These are phyloP conservation scores for Panus rudis DNA, from an alignment of 768 basidiomycete genomes.

Conservation along the genomic window DNA sequence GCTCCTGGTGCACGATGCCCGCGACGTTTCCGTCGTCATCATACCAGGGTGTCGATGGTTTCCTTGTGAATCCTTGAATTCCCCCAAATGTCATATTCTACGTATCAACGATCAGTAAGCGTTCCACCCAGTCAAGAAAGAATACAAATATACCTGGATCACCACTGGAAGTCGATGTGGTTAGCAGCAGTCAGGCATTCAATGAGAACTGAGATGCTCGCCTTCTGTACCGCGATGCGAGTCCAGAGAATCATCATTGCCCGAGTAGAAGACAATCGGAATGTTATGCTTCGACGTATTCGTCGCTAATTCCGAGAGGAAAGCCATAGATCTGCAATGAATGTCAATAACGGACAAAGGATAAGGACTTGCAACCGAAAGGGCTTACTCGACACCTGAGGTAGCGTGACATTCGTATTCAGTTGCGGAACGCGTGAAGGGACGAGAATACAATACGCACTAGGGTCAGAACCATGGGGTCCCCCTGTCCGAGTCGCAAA, in stretches of 20 bases:
- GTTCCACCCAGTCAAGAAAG: neutral
- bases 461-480: slow-evolving; percentile 5
- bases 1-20: slow-evolving; percentile 70
- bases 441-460: too few species aligned
- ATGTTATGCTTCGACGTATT: slow-evolving; percentile 50
- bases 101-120: neutral
- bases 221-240: slow-evolving; percentile 58
- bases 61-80: slow-evolving; percentile 65
- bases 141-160: slow-evolving; percentile 6
- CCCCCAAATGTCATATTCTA: slow-evolving; percentile 78
- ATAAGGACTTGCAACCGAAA: neutral
- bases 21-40: slow-evolving; percentile 52
- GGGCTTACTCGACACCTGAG: slow-evolving; percentile 25
- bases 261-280: slow-evolving; percentile 53
- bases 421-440: too few species aligned
- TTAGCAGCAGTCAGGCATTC: neutral
- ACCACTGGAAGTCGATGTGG: slow-evolving; percentile 13
- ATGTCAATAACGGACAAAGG: neutral
- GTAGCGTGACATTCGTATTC: too few species aligned
- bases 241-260: slow-evolving; percentile 62
- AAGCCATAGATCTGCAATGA: slow-evolving; percentile 46
- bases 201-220: slow-evolving; percentile 24
- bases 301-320: slow-evolving; percentile 56
- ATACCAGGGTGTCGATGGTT: slow-evolving; percentile 63
- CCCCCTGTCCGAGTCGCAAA: too few species aligned